Evolutionary conservation across 1,284 basidiomycete species (phyloP), one percentile per base, ranked within the genome.

Genomic region (Boletus nobilissimus): DNA sequence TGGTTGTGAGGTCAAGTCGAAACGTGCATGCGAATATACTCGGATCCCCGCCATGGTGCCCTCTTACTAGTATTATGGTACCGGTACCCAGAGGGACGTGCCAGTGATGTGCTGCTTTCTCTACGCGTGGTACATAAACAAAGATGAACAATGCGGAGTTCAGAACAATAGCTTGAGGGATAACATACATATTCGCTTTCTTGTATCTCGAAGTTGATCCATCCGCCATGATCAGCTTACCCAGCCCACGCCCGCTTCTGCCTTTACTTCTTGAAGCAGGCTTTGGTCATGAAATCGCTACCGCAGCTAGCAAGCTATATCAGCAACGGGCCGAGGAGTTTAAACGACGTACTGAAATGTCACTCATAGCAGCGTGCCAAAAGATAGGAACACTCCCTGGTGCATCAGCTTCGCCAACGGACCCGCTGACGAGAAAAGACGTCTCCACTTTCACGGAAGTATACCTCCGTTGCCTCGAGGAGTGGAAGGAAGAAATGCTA

Each of bases 401-500:
- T 26, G 54, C 18, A 34, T 29, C 7, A 0, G 0, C 66, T 2
- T 22, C 38, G 18, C 22, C 46, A 48, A 5, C 22, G 0, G 70
- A 74, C 0, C 0, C 13, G 5, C 62, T 71, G 1, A 51, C 71
- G 0, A n/a, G 2, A 7, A 79, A 39, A 1, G 7, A 76, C 1
- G 6, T 8, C 0, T 65, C 43, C 14, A 48, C 4, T 0, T 40
- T 29, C 22, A 66, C 63, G 1, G 51, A 69, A 5, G 0, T 75
- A 0, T 74, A 70, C 16, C 9, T 57, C 0, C 34, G 62, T 5
- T 70, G 73, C 26, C 32, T 81, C 0, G 16, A 13, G 48, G 13
- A 72, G 0, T 80, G 80, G 80, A 80, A 62, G 43, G 69, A 70
- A 7, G 75, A 80, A 0, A 60, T 80, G 2, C 10, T 72, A 3